Evolutionary conservation across 148 eudicot genomes (phyloP), one percentile per base, ranked within the genome.

Genomic region (Cornus controversa): DNA sequence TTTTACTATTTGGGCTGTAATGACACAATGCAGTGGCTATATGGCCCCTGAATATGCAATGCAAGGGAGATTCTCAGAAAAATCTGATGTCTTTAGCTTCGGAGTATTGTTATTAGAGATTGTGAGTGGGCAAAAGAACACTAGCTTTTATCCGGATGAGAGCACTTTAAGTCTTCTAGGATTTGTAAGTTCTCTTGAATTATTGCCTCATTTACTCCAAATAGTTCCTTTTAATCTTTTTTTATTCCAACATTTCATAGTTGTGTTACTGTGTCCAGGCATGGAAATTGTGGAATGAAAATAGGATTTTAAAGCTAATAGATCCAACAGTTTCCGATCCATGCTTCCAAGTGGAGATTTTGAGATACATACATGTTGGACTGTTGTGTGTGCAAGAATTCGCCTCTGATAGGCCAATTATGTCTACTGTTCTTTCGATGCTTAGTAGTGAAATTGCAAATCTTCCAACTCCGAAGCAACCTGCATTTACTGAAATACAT

Each of bases 271-370:
- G 40, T 45, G 36, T 54, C 74, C 34, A 89, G 91, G 87, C 83
- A 5, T 86, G 87, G 89, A 75, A 86, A 71, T 27, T 80, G 54
- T 84, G 87, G 87, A 80, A 23, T 13, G 80, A 79, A 74, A 78
- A 64, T 40, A 69, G 31, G 34, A 62, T 25, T 24, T 57, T 37
- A 57, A 73, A 84, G 14, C 45, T 84, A 6, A 63, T 89, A n/a
- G 89, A 89, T 72, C 36, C 75, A 54, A 23, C 36, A 70, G 15
- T 84, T 37, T 26, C 31, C 11, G 74, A 76, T 20, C 72, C 82
- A 15, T 14, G 50, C 54, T 36, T 25, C 20, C 8, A 18, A 1
- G 20, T 15, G 6, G 82, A 89, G 37, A 50, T 82, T 27, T 10
- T 74, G 45, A 77, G 88, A 65, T 86, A 83, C 69, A 45, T 89